phyloP scores from a whole-genome alignment of 75 land plant species.

The Larix kaempferi region DNA sequence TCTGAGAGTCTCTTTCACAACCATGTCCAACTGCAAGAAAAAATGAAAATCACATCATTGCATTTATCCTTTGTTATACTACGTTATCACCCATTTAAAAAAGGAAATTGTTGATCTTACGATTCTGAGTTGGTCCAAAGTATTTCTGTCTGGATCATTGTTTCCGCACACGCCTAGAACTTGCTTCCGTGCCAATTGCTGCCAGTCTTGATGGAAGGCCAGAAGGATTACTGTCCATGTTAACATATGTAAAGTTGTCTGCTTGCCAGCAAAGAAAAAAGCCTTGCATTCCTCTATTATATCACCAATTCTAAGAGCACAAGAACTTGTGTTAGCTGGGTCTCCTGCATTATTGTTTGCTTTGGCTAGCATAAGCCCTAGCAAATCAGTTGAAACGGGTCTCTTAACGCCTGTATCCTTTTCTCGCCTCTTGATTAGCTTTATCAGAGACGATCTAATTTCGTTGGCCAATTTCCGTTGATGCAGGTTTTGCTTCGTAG shows the following conservation, averaged over 20 bases:
- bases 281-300: constrained; percentile 61
- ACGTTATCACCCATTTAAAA: too few species aligned
- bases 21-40: constrained; percentile 24
- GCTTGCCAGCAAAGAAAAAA: constrained; percentile 45
- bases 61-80: too few species aligned
- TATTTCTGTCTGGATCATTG: too few species aligned
- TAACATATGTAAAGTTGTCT: constrained; percentile 13
- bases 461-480: constrained; percentile 21
- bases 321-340: neutral
- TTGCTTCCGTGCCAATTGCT: too few species aligned
- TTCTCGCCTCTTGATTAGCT: constrained; percentile 33
- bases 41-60: neutral
- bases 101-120: too few species aligned
- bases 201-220: constrained; percentile 17
- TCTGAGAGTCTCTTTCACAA: constrained; percentile 33
- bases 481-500: constrained; percentile 28
- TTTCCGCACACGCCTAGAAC: too few species aligned
- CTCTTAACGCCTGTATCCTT: constrained; percentile 11
- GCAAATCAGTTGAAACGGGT: constrained; percentile 6
- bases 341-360: constrained; percentile 12
- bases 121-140: too few species aligned
- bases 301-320: constrained; percentile 12
- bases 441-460: constrained; percentile 17
- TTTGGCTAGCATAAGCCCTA: constrained; percentile 49
- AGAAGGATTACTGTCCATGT: constrained; percentile 42